Evolutionary conservation across 306 rosid genomes (phyloP).

Genomic region (Quercus gilva): DNA sequence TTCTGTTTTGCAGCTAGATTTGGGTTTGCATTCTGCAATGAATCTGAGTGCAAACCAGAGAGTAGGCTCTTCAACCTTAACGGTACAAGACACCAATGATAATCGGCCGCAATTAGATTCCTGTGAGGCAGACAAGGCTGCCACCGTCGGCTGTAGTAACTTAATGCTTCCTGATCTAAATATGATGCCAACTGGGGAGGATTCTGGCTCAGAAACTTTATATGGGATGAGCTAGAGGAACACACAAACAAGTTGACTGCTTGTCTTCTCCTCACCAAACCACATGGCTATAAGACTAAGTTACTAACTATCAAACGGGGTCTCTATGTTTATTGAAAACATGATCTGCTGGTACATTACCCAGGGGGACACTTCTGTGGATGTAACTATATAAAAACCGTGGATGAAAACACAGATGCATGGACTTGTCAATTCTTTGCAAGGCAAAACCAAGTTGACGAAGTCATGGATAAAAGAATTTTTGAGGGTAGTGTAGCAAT

Average conservation of each 20-base stretch:
- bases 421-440: conserved; percentile 24
- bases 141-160: conserved; percentile 24
- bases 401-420: not conserved
- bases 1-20: conserved; percentile 52
- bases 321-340: not conserved
- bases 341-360: conserved; percentile 18
- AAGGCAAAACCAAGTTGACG: conserved; percentile 4
- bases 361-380: conserved; percentile 18
- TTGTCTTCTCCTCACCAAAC: not conserved
- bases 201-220: conserved; percentile 16
- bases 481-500: conserved; percentile 32
- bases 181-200: conserved; percentile 59
- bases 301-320: not conserved
- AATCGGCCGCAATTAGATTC: conserved; percentile 30
- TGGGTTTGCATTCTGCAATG: conserved; percentile 33
- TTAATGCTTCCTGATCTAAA: conserved; percentile 84
- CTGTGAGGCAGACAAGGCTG: conserved; percentile 24
- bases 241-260: not conserved
- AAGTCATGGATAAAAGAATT: conserved; percentile 12
- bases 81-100: conserved; percentile 14
- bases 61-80: conserved; percentile 24
- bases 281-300: not conserved
- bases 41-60: conserved; percentile 45
- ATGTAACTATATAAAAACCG: conserved; percentile 11
- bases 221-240: conserved; percentile 40